Percentiles rank a stretch among this genome's conserved stretches.
Evolutionary conservation across 345 rosid species (phyloP).

Genomic region (Eucalyptus urophylla): DNA sequence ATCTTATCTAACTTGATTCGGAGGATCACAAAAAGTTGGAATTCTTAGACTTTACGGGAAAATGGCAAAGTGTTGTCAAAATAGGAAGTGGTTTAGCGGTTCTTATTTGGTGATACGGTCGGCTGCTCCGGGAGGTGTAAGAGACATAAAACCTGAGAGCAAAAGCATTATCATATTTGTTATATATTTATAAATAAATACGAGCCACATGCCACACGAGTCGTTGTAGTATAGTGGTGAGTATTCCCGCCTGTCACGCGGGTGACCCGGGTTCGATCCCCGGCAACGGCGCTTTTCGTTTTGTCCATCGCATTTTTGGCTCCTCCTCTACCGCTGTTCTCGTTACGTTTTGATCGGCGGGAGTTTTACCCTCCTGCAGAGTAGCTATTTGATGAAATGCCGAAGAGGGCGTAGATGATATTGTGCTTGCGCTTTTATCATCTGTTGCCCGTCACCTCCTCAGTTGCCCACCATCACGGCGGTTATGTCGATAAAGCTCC

Average conservation of each 20-base stretch:
- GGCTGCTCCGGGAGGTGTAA: neutral
- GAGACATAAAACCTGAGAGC: neutral
- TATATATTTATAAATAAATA: too few relatives aligned
- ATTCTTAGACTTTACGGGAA: neutral
- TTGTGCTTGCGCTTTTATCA: neutral
- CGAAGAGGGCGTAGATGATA: neutral
- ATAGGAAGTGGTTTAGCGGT: neutral
- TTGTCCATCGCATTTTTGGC: neutral
- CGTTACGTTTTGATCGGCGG: neutral
- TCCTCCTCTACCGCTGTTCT: neutral
- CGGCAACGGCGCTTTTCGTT: constrained; percentile 47
- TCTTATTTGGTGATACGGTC: neutral
- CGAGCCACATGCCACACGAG: neutral
- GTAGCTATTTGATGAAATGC: neutral
- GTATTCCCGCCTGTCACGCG: constrained; percentile 98
- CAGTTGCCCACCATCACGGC: neutral
- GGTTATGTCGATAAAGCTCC: neutral
- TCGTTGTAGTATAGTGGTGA: constrained; percentile 95
- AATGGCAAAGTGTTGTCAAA: neutral
- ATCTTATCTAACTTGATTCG: neutral
- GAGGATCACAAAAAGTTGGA: neutral
- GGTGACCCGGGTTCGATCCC: constrained; percentile 98
- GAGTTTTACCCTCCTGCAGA: neutral
- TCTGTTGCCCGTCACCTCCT: neutral
- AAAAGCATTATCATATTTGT: too few relatives aligned